Evolutionary conservation across 2,329 filamentous ascomycete genomes (phyloP).

Genomic region (Colletotrichum tanaceti): DNA sequence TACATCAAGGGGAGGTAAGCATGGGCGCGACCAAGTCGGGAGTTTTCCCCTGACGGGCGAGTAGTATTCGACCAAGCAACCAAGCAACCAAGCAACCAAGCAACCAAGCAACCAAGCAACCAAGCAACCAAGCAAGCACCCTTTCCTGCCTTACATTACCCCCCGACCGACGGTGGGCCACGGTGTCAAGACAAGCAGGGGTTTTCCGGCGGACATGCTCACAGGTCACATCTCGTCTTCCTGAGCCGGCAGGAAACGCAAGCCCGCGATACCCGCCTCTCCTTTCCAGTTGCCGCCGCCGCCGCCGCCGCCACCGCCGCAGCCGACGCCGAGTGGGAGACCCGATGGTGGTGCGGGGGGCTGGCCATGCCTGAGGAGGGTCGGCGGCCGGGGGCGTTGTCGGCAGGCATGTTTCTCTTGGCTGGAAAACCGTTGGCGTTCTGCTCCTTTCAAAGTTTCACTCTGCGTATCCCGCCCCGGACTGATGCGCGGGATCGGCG

Average conservation of each 20-base stretch:
- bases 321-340: constrained; percentile 25
- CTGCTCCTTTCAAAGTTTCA: no score
- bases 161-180: constrained; percentile 7
- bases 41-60: no score
- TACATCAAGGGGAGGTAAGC: constrained; percentile 35
- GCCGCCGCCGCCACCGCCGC: no score
- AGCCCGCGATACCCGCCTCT: constrained; percentile 49
- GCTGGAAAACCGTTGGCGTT: not conserved
- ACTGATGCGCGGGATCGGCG: no score
- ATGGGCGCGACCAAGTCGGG: not conserved
- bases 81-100: no score
- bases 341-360: constrained; percentile 18
- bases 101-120: no score
- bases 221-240: constrained; percentile 51
- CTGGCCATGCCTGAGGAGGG: not conserved
- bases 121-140: constrained; percentile 16
- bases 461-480: no score
- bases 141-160: not conserved
- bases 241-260: constrained; percentile 49
- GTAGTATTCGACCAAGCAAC: no score
- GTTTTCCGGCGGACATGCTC: constrained; percentile 34
- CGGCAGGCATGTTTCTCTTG: constrained; percentile 25
- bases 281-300: constrained; percentile 40
- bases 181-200: constrained; percentile 16
- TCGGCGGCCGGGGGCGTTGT: constrained; percentile 21